A percentile compares a stretch with the other conserved stretches of the same genome.
Conservation (phyloP, 225 moss, liverwort and hornwort genomes). For the Physcomitrium patens region DNA sequence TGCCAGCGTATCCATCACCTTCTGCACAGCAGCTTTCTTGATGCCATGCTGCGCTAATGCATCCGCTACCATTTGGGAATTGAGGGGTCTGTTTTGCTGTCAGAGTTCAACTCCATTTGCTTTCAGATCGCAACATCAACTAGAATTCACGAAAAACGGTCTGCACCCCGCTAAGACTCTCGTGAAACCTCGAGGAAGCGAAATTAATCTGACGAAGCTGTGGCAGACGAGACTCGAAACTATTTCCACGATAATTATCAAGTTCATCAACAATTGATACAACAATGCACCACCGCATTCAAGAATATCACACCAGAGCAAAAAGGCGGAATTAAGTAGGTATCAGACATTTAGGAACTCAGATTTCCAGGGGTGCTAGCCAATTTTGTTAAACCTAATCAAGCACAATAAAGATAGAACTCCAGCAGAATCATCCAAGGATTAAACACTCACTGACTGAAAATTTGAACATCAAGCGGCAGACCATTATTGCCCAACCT, state of each 20-base stretch:
- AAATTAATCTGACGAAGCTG: neutral
- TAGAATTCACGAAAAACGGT: neutral
- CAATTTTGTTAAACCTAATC: neutral
- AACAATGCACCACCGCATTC: too few relatives aligned
- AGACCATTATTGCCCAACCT: too few relatives aligned
- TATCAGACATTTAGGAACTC: too few relatives aligned
- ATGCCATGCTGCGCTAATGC: constrained; percentile 79
- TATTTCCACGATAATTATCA: neutral
- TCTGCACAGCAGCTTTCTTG: constrained; percentile 85
- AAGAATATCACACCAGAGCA: too few relatives aligned
- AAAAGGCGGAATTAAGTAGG: too few relatives aligned
- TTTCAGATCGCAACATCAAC: neutral
- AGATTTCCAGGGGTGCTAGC: too few relatives aligned
- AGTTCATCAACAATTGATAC: neutral
- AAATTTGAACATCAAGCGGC: neutral
- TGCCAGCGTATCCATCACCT: constrained; percentile 78
- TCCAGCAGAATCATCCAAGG: neutral
- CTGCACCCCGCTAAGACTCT: neutral
- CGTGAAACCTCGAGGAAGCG: neutral
- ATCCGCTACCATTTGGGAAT: constrained; percentile 87
- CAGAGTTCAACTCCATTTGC: constrained; percentile 13
- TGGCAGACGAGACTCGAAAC: neutral
- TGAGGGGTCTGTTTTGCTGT: constrained; percentile 97
- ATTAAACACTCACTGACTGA: neutral
- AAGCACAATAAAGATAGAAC: constrained; percentile 1